Conservation (phyloP, 139 green algal species). For the Marvania coccoides region DNA sequence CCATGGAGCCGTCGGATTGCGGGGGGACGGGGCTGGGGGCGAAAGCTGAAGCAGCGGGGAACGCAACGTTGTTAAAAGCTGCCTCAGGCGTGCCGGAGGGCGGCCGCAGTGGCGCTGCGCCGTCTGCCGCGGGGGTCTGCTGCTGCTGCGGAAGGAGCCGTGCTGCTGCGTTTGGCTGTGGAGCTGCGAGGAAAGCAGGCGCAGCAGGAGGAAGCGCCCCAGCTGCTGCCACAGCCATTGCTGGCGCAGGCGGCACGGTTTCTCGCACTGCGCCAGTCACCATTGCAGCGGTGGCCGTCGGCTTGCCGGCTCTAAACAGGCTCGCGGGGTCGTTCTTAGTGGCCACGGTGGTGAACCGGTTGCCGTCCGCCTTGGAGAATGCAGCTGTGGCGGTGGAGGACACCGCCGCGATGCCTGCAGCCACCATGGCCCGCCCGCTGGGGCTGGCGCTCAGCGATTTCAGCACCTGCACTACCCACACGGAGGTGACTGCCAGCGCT, state of each 20-base stretch:
- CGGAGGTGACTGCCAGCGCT: conserved; percentile 51
- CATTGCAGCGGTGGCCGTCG: neutral
- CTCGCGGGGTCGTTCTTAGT: neutral
- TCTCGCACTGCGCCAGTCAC: neutral
- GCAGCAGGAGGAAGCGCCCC: neutral
- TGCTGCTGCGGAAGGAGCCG: neutral
- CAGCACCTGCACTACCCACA: conserved; percentile 78
- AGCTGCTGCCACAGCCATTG: neutral
- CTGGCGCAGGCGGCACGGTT: neutral
- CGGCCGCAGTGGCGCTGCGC: neutral
- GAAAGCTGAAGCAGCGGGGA: neutral
- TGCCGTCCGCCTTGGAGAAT: conserved; percentile 39
- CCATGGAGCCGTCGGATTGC: too few relatives aligned
- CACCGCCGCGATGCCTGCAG: conserved; percentile 61
- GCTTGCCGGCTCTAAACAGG: neutral
- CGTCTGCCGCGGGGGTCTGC: neutral
- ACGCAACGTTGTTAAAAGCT: neutral
- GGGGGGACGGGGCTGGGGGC: neutral
- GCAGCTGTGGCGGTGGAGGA: conserved; percentile 30
- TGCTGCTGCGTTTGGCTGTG: neutral
- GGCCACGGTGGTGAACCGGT: conserved; percentile 27
- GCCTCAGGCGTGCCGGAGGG: neutral
- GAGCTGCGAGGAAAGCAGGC: neutral
- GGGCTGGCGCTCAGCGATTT: conserved; percentile 27
- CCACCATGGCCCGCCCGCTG: conserved; percentile 34